Conservation (phyloP, 2,329 filamentous ascomycete genomes). For the Leptographium radiaticola region DNA sequence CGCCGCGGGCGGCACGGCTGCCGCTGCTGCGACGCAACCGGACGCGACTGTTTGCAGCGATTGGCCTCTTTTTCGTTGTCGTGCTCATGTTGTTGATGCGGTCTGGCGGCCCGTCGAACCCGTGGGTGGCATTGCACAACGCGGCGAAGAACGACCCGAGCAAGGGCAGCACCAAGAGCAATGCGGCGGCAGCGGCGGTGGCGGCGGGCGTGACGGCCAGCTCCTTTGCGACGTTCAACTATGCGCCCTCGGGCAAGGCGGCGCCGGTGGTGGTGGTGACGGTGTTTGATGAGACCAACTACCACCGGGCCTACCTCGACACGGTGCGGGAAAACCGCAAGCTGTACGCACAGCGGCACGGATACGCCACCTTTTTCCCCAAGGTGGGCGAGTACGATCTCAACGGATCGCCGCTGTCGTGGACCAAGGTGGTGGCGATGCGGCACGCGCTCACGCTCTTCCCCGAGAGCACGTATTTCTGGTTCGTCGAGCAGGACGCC, state of each 20-base stretch:
- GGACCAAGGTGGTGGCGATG: slow-evolving; percentile 71
- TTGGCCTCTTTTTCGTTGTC: slow-evolving; percentile 39
- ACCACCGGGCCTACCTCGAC: slow-evolving; percentile 54
- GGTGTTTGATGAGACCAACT: slow-evolving; percentile 55
- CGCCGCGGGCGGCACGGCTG: slow-evolving; percentile 42
- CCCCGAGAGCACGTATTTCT: slow-evolving; percentile 68
- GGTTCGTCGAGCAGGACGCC: slow-evolving; percentile 74
- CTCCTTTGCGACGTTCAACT: slow-evolving; percentile 7
- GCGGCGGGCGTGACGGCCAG: slow-evolving; percentile 3
- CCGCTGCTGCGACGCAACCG: slow-evolving; percentile 44
- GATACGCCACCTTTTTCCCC: slow-evolving; percentile 77
- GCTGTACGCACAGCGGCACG: slow-evolving; percentile 75
- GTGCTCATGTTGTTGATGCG: slow-evolving; percentile 48
- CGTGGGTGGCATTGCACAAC: slow-evolving; percentile 9
- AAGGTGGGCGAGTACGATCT: slow-evolving; percentile 65
- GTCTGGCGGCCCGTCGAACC: slow-evolving; percentile 5
- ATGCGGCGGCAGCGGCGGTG: not conserved
- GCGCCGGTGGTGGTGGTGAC: slow-evolving; percentile 68
- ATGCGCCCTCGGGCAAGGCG: slow-evolving; percentile 38
- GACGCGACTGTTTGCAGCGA: slow-evolving; percentile 43
- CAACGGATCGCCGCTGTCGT: slow-evolving; percentile 44
- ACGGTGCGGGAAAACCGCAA: slow-evolving; percentile 71
- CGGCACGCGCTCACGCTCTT: slow-evolving; percentile 77
- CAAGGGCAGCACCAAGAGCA: slow-evolving; percentile 1
- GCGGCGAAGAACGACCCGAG: slow-evolving; percentile 2